Base-by-base conservation (phyloP, 2,329 filamentous ascomycete species). In the Paracoccidioides lutzii region DNA sequence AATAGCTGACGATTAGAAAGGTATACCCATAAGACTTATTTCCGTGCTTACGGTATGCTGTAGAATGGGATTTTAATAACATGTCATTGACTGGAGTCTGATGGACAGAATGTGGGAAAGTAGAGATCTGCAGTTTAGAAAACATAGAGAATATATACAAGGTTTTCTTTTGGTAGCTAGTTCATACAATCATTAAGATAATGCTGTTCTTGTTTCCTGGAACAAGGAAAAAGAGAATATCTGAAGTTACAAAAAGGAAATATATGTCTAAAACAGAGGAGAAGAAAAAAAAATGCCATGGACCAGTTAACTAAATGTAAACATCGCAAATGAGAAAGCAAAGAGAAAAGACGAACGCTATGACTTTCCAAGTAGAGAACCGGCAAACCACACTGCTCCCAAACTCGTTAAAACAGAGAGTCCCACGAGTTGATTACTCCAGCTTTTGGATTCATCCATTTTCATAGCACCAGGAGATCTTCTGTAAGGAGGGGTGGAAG, bases 381-480 rank as follows among this genome's bases (percentile, higher is more conserved):
- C 60, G 28, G 59, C 56, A 57, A 64, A 63, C 66, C 66, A 68
- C 3, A 66, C 54, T 32, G 62, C 61, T 7, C 63, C 64, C 28
- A 67, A 60, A 6, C 64, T 65, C 22, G 59, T 57, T 8, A 68
- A 58, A 14, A 66, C 58, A 32, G 64, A 60, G n/a, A 62, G 53
- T 12, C 66, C 65, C 14, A 60, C 60, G 8, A 62, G 44, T 42
- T 63, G 59, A 32, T 64, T 63, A 28, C 56, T 56, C 62, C 64
- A 66, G 37, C 57, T 58, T 28, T 58, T 57, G 3, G 59, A 59
- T 32, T 63, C 61, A 10, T 61, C 59, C 53, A 65, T 57, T 49
- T 56, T 57, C 57, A 63, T 59, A 15, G 60, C 55, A 37, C 59
- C 57, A 30, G 57, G 52, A 3, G 58, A 57, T 14, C 15, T 42